Base-by-base conservation (phyloP, 1,284 basidiomycete genomes). In the Thecaphora thlaspeos region DNA sequence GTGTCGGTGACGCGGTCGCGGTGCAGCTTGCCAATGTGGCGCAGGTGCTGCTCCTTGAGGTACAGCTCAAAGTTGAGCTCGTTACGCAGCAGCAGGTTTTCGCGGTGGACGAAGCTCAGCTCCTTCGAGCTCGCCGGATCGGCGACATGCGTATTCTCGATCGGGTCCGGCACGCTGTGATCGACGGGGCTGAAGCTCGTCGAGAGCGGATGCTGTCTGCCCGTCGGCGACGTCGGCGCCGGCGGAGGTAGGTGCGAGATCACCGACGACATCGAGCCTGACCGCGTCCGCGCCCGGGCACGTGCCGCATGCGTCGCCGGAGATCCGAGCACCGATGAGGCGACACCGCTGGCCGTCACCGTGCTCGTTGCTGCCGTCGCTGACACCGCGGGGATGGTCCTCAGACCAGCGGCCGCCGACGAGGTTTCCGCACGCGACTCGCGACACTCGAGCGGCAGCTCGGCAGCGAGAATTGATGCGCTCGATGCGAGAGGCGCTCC, bases 51-150 rank as follows among this genome's bases (percentile, higher is more conserved):
- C 41, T 75, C 75, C 47, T 77, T 76, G 57, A 77, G 70, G 41
- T 76, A 76, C 9, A 77, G 63, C 52, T 78, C 77, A 46, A 76
- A 71, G 36, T 73, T 73, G 48, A 77, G 67, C 48, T 78, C 71
- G 44, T 67, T 71, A 4, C 70, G 63, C 17, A 77, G 47, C 30
- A 77, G 48, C 30, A 71, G 48, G 23, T 73, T 76, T 48, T 76
- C 69, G 0, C 58, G 60, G 28, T 70, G 55, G 17, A 75, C 43
- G n/a, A 64, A 54, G 28, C 57, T 51, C 8, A 59, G 46, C 21
- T 43, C 32, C 32, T 10, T 7, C 4, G 42, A 26, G 23, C 14
- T 12, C 18, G 23, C 23, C 7, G 42, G 42, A 5, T 28, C 11
- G 36, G 36, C 14, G 36, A 4, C 14, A 15, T 19, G 36, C 4